Evolutionary conservation across 495 filamentous ascomycete species (phyloP).

Genomic region (Acidiella bohemica): DNA sequence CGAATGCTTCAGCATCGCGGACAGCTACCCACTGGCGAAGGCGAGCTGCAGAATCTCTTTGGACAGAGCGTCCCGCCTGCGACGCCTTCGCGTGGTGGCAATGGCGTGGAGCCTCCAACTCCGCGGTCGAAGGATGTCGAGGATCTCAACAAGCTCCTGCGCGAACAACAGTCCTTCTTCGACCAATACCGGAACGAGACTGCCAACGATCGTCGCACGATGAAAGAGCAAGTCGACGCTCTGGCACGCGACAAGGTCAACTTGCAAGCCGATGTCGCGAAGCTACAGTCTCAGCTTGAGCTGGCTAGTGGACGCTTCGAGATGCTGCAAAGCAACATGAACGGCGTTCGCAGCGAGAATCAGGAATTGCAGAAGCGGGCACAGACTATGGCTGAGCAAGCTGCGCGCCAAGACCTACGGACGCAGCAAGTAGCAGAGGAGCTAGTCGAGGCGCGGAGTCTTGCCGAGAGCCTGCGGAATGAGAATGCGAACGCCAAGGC

Average conservation of each 20-base stretch:
- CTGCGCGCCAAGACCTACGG: conserved; percentile 75
- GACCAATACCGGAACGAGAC: conserved; percentile 82
- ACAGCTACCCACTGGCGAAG: conserved; percentile 40
- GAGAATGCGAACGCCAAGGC: conserved; percentile 88
- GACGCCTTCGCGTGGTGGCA: conserved; percentile 24
- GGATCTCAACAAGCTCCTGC: conserved; percentile 56
- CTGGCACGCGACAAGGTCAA: conserved; percentile 68
- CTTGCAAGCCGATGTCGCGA: conserved; percentile 64
- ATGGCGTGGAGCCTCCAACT: conserved; percentile 17
- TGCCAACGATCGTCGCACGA: conserved; percentile 55
- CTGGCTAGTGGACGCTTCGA: conserved; percentile 71
- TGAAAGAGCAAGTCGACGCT: conserved; percentile 77
- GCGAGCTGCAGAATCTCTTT: conserved; percentile 45
- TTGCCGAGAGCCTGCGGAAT: conserved; percentile 74
- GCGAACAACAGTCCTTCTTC: conserved; percentile 78
- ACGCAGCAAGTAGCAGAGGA: conserved; percentile 91
- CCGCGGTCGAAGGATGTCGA: conserved; percentile 34
- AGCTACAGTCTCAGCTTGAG: conserved; percentile 64
- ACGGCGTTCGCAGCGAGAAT: conserved; percentile 70
- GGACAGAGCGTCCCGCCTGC: conserved; percentile 45
- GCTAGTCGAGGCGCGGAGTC: conserved; percentile 66
- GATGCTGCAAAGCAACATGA: conserved; percentile 79
- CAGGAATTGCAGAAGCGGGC: conserved; percentile 67
- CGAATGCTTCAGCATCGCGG: conserved; percentile 72
- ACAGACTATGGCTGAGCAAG: conserved; percentile 58